Conservation (phyloP, 2,329 filamentous ascomycete genomes). For the Atkinsonella hypoxylon region DNA sequence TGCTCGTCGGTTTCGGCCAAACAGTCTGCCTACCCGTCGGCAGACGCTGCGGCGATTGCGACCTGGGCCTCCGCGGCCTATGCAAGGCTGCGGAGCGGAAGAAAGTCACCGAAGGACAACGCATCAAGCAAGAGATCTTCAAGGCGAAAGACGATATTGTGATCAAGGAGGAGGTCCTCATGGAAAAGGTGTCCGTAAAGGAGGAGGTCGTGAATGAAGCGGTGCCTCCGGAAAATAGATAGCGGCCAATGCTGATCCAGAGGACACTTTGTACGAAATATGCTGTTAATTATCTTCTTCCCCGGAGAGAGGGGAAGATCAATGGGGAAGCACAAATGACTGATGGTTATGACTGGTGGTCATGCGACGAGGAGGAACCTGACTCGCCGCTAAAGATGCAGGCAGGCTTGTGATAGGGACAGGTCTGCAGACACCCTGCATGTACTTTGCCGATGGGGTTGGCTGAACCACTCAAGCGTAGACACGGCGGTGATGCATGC, state of each 20-base stretch:
- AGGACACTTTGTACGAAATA: neutral
- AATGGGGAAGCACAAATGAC: neutral
- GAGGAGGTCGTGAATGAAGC: constrained; percentile 1
- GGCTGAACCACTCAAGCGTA: neutral
- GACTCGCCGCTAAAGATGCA: neutral
- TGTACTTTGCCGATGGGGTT: neutral
- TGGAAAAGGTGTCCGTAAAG: constrained; percentile 13
- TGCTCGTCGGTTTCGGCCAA: constrained; percentile 83
- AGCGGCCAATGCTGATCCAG: no score
- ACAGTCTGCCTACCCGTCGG: constrained; percentile 73
- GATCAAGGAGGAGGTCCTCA: constrained; percentile 14
- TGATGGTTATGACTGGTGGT: neutral
- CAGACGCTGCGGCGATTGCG: constrained; percentile 74
- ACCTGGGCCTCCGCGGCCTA: constrained; percentile 60
- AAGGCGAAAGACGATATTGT: constrained; percentile 15
- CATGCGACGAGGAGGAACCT: neutral
- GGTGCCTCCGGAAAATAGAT: neutral
- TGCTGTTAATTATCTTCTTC: no score
- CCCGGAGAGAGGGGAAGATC: no score
- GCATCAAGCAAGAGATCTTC: constrained; percentile 21
- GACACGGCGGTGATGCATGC: constrained; percentile 2
- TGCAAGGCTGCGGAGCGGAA: constrained; percentile 61
- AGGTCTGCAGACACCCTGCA: constrained; percentile 4
- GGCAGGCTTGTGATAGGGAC: neutral
- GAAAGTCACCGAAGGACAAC: constrained; percentile 47